phyloP scores from a whole-genome alignment of 192 early-diverging fungal genomes.

The Rhizophagus prolifer region DNA sequence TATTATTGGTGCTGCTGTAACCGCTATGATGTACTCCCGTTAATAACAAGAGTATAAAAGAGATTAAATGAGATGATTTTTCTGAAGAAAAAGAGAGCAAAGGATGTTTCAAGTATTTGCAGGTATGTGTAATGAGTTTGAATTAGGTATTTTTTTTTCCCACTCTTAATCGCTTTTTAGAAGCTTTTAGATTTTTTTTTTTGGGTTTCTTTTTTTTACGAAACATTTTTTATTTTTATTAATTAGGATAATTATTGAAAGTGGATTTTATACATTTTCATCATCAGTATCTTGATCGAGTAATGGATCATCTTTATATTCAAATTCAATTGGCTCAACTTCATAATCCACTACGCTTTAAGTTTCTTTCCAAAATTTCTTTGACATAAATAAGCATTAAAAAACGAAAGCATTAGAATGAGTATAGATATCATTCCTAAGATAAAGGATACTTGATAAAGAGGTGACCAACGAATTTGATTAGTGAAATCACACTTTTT shows the following conservation, averaged over 20 bases:
- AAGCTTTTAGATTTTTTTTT: too few species aligned
- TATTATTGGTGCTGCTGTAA: constrained; percentile 75
- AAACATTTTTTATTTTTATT: too few species aligned
- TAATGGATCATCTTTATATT: background rate
- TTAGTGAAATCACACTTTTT: background rate
- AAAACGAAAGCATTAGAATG: background rate
- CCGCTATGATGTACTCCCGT: constrained; percentile 53
- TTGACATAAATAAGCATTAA: background rate
- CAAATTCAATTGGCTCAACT: background rate
- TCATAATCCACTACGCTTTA: background rate
- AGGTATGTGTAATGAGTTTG: too few species aligned
- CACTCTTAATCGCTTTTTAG: too few species aligned
- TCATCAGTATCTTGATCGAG: background rate
- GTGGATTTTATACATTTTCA: background rate
- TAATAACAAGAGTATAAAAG: background rate
- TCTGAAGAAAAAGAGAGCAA: background rate
- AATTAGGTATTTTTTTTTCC: too few species aligned
- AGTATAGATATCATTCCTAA: background rate
- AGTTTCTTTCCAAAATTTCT: background rate
- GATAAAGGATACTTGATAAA: background rate
- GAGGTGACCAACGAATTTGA: background rate
- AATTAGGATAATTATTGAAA: too few species aligned
- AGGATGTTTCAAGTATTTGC: background rate
- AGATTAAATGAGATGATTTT: too few species aligned
- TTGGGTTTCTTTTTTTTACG: too few species aligned